Evolutionary conservation across 2,329 filamentous ascomycete species (phyloP).

Genomic region (Lojkania enalia): DNA sequence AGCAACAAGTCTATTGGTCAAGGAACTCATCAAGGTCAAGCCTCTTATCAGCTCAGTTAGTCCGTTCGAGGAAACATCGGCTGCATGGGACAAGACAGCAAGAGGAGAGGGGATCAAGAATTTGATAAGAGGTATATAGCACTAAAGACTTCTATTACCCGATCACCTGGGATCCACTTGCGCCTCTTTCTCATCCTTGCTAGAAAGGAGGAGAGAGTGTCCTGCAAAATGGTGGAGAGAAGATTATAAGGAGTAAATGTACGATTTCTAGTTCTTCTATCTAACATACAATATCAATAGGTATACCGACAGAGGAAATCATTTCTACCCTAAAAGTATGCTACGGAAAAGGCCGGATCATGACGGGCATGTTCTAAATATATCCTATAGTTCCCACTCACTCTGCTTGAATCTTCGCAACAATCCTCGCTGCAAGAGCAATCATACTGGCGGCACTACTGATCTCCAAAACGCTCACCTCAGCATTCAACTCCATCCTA

Average conservation of each 20-base stretch:
- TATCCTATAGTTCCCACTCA: not conserved
- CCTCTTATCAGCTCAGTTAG: slow-evolving; percentile 34
- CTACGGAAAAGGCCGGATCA: not conserved
- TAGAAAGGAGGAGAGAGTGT: too few species aligned
- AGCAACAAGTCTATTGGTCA: slow-evolving; percentile 29
- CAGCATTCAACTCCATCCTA: not conserved
- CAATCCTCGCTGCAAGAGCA: not conserved
- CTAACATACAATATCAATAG: not conserved
- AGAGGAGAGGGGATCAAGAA: slow-evolving; percentile 41
- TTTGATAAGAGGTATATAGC: slow-evolving; percentile 30
- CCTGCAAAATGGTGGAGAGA: not conserved
- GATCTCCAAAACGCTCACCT: not conserved
- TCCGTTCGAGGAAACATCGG: slow-evolving; percentile 32
- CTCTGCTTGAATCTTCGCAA: not conserved
- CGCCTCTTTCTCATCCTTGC: too few species aligned
- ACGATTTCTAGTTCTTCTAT: not conserved
- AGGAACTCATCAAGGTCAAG: slow-evolving; percentile 28
- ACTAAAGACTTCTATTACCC: too few species aligned
- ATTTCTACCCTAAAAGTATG: not conserved
- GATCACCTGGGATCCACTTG: too few species aligned
- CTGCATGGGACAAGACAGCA: slow-evolving; percentile 38
- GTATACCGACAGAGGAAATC: not conserved
- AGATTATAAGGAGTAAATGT: not conserved
- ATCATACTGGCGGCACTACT: not conserved
- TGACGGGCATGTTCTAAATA: too few species aligned